Evolutionary conservation across 768 basidiomycete genomes (phyloP), one percentile per base, ranked within the genome.

Genomic region (Mycena crocata): DNA sequence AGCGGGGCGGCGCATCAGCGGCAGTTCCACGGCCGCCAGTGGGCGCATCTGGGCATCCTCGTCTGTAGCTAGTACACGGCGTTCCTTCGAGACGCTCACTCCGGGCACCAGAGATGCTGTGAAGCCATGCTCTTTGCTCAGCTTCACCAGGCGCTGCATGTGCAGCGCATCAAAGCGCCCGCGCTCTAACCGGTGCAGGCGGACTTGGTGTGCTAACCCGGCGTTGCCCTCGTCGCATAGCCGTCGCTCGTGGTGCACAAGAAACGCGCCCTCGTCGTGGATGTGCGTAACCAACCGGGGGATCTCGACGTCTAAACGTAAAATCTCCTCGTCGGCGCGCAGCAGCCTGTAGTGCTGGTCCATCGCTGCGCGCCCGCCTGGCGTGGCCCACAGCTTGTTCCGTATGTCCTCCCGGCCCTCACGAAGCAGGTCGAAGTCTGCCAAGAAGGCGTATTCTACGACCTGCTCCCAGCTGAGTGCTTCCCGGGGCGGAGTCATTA

Each of bases 71-170:
- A n/a, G n/a, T n/a, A n/a, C n/a, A n/a, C n/a, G n/a, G n/a, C n/a
- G n/a, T n/a, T n/a, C n/a, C 40, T 19, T 13, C 14, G 10, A 42
- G 5, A 40, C 23, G 57, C 55, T 65, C 10, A 30, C 48, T 9
- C 64, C 64, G 13, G 64, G 57, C 23, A 24, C 37, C 8, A 65
- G 60, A 24, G 5, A 10, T 9, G 44, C 64, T 14, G 50, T 59
- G 35, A 65, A 65, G 21, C 64, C 57, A 19, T 57, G 48, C 32
- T 61, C 24, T 32, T 50, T 10, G 45, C 57, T 42, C 31, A 65
- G 60, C 21, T 60, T 44, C 7, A 3, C 17, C 30, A 65, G 45
- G 7, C 64, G 57, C 26, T 10, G 10, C 35, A 42, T 26, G 44
- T 64, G 62, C 30, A 49, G 8, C 17, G 5, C 42, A 35, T 32